Evolutionary conservation across 139 green algal genomes (phyloP).

Genomic region (Volvox reticuliferus): DNA sequence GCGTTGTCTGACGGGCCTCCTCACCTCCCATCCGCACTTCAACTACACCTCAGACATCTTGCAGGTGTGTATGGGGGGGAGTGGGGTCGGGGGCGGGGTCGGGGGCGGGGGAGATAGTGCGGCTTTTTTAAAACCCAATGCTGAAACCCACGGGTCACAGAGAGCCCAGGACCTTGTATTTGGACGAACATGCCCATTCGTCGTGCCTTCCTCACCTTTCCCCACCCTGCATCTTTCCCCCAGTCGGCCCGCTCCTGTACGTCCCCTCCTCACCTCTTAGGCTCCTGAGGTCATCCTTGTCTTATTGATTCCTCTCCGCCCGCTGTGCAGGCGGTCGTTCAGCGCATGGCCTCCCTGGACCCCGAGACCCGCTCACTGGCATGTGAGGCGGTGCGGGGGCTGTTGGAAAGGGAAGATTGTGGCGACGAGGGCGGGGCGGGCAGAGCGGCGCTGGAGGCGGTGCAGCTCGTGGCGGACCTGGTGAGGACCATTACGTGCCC

Average conservation of each 20-base stretch:
- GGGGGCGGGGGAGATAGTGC: neutral
- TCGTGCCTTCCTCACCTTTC: no score
- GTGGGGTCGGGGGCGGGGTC: neutral
- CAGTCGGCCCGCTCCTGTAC: neutral
- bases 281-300: neutral
- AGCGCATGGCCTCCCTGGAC: slow-evolving; percentile 72
- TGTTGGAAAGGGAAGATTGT: slow-evolving; percentile 49
- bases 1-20: slow-evolving; percentile 82
- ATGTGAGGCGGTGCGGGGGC: slow-evolving; percentile 56
- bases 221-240: neutral
- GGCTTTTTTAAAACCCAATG: no score
- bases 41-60: slow-evolving; percentile 88
- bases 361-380: slow-evolving; percentile 45
- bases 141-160: no score
- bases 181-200: no score
- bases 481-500: slow-evolving; percentile 58
- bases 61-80: slow-evolving; percentile 40
- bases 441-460: slow-evolving; percentile 63
- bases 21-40: slow-evolving; percentile 85
- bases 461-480: slow-evolving; percentile 94
- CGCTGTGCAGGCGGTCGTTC: slow-evolving; percentile 83
- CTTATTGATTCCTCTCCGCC: no score
- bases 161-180: no score
- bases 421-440: slow-evolving; percentile 42
- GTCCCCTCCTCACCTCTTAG: neutral